Percentiles rank a stretch among this genome's conserved stretches.
Evolutionary conservation across 768 basidiomycete species (phyloP).

Genomic region (Tylopilus sp.): DNA sequence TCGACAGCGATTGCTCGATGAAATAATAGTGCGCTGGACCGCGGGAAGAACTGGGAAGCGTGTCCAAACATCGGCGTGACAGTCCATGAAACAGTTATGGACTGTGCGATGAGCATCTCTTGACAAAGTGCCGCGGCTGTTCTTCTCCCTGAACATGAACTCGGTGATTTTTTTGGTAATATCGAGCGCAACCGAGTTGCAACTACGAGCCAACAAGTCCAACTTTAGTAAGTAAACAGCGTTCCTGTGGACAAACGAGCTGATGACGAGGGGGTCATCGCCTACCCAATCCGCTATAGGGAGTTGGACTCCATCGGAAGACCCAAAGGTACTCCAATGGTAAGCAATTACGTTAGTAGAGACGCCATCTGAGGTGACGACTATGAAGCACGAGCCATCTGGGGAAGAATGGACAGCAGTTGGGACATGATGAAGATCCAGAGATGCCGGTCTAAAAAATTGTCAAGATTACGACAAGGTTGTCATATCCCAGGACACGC

Average conservation of each 20-base stretch:
- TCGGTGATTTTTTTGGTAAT: constrained; percentile 57
- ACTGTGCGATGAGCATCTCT: constrained; percentile 21
- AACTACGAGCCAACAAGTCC: constrained; percentile 29
- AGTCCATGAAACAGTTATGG: constrained; percentile 53
- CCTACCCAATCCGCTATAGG: constrained; percentile 29
- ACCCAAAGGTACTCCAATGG: constrained; percentile 60
- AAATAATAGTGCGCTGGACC: constrained; percentile 42
- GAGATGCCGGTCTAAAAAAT: constrained; percentile 40
- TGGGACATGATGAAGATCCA: constrained; percentile 38
- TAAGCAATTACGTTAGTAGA: constrained; percentile 35
- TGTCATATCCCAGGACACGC: not conserved
- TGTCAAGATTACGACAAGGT: not conserved
- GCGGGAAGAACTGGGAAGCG: constrained; percentile 57
- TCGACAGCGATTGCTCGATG: constrained; percentile 28
- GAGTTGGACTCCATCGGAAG: constrained; percentile 40
- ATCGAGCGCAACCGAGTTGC: constrained; percentile 45
- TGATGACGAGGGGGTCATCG: constrained; percentile 33
- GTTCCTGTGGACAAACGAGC: constrained; percentile 43
- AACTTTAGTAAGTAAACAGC: constrained; percentile 44
- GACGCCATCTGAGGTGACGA: constrained; percentile 23
- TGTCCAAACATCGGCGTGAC: constrained; percentile 55
- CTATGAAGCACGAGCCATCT: constrained; percentile 52
- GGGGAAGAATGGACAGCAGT: constrained; percentile 42
- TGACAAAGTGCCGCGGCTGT: constrained; percentile 18
- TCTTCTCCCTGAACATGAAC: constrained; percentile 52